phyloP scores from a whole-genome alignment of 2,329 filamentous ascomycete species.

The Pyricularia pennisetigena region DNA sequence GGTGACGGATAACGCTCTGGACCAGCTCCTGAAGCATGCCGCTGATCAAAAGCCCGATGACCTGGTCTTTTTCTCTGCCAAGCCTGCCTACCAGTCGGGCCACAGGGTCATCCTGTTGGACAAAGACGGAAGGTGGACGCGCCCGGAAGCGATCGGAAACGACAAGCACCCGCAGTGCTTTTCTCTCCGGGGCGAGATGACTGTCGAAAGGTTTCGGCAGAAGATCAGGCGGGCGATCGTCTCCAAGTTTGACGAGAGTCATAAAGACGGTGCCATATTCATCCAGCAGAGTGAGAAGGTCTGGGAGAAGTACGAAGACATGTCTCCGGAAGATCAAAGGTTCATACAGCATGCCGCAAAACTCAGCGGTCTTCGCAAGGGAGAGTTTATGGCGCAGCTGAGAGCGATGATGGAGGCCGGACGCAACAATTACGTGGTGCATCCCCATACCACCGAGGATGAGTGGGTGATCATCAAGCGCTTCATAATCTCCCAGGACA shows the following conservation, averaged over 20 bases:
- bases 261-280: background rate
- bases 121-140: background rate
- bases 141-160: background rate
- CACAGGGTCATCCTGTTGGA: constrained; percentile 6
- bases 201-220: background rate
- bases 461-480: background rate
- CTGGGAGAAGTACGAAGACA: background rate
- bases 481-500: background rate
- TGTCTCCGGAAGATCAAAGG: background rate
- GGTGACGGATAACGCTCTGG: background rate
- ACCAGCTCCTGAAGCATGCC: background rate
- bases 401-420: background rate
- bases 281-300: background rate
- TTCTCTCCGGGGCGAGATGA: background rate
- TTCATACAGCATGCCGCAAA: background rate
- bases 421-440: background rate
- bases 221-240: background rate
- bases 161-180: background rate
- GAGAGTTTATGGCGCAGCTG: background rate
- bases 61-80: constrained; percentile 6
- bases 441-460: background rate
- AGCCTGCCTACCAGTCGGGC: constrained; percentile 10
- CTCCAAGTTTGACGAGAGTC: background rate
- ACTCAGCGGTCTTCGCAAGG: background rate
- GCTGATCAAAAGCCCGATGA: background rate